A percentile compares a stretch with the other conserved stretches of the same genome.
phyloP scores from a whole-genome alignment of 2,329 filamentous ascomycete genomes.

The Monilinia polystroma region DNA sequence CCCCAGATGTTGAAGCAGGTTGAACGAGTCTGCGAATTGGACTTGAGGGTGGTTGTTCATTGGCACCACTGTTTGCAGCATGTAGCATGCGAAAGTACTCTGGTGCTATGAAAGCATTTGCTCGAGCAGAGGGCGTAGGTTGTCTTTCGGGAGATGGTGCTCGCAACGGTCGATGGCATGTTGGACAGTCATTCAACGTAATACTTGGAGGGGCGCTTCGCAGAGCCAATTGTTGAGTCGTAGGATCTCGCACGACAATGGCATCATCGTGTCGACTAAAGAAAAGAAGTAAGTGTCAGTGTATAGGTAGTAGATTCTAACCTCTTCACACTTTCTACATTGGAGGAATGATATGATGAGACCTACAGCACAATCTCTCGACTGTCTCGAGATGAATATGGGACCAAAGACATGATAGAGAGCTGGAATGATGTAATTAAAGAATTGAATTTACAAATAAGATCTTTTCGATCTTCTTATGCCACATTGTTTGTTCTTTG shows the following conservation, averaged over 20 bases:
- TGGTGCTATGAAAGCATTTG: conserved; percentile 72
- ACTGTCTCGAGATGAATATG: conserved; percentile 70
- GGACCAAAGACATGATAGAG: conserved; percentile 64
- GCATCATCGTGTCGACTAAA: conserved; percentile 85
- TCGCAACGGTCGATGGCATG: conserved; percentile 40
- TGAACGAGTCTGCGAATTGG: conserved; percentile 51
- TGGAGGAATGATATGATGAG: conserved; percentile 14
- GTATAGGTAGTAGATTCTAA: background rate
- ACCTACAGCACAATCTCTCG: conserved; percentile 79
- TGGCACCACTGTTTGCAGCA: conserved; percentile 50
- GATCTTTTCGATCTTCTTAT: conserved; percentile 14
- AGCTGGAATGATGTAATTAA: background rate
- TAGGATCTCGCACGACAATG: conserved; percentile 85
- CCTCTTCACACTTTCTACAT: too few species aligned
- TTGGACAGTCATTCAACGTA: conserved; percentile 70
- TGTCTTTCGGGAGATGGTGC: conserved; percentile 53
- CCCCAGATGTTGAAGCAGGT: conserved; percentile 34
- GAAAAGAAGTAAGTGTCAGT: conserved; percentile 26
- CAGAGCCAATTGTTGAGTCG: conserved; percentile 81
- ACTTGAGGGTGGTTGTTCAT: conserved; percentile 48
- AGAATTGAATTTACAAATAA: background rate
- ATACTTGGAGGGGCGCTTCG: conserved; percentile 58
- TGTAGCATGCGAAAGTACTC: conserved; percentile 95
- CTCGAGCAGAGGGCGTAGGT: conserved; percentile 41
- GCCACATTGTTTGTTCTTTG: conserved; percentile 18